Base-by-base conservation (phyloP, 371 early-diverging fungal genomes). In the Syncephalastrum monosporum region DNA sequence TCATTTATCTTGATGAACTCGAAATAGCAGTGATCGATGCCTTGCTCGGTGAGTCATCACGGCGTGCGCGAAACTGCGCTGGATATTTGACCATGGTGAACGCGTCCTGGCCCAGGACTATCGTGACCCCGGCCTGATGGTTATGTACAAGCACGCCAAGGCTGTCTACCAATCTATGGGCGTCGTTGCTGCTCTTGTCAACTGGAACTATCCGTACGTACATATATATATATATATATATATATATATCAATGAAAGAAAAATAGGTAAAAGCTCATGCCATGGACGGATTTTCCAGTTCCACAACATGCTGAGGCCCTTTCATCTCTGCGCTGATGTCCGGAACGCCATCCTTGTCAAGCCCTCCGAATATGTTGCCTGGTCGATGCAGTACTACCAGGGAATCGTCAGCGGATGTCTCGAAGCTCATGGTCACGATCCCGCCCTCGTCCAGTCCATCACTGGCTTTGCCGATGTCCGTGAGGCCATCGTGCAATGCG, bases 271-370 rank as follows among this genome's bases (percentile, higher is more conserved):
- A 43, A 1, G 33, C 33, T 33, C 33, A 33, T 33, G 3, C 8
- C 33, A 33, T 16, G 55, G 12, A 41, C 23, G 12, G 2, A 43
- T 29, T 41, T 45, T 33, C n/a, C n/a, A 70, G 74, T 90, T 91
- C 77, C 93, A 92, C 66, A 93, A 93, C 59, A 79, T 83, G 0
- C 68, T 93, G 61, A n/a, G 91, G 91, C 8, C 93, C 92, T 4
- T 73, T 91, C n/a, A 87, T 92, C 56, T 84, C 90, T 24, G 90
- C 93, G 3, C 69, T 93, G 47, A 89, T 93, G 75, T 82, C 90
- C 16, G 94, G 94, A 94, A 94, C 61, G 92, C 84, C 44, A 89
- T 89, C 53, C 72, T 93, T 41, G 83, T 93, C 61, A 94, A 94
- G 71, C 82, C 83, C 15, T 90, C 91, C 24, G 94, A 93, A 72